phyloP scores from a whole-genome alignment of 208 protist species.

The Acanthamoeba rhysodes region DNA sequence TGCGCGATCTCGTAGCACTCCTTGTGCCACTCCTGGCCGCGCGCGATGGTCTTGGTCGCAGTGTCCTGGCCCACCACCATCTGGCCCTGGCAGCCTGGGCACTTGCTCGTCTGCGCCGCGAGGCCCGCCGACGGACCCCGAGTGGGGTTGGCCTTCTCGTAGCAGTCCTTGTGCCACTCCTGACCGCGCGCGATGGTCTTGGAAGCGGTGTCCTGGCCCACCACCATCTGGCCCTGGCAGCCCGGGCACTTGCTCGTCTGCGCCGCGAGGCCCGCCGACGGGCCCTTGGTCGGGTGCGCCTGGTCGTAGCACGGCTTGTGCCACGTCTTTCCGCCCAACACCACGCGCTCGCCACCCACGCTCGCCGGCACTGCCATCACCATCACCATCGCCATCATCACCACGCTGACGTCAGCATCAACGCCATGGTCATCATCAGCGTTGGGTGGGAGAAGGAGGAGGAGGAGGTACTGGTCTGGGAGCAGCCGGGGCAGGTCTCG shows the following conservation, averaged over 20 bases:
- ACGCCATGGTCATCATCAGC: neutral
- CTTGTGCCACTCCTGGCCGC: slow-evolving; percentile 57
- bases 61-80: slow-evolving; percentile 70
- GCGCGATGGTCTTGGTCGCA: slow-evolving; percentile 40
- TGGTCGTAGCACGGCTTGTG: slow-evolving; percentile 68
- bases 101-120: slow-evolving; percentile 27
- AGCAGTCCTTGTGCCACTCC: slow-evolving; percentile 73
- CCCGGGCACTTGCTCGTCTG: slow-evolving; percentile 65
- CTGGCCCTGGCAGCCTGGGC: slow-evolving; percentile 34
- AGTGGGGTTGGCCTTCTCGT: slow-evolving; percentile 14
- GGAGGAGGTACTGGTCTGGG: slow-evolving; percentile 11
- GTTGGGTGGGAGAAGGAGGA: neutral
- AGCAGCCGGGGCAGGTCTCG: slow-evolving; percentile 52
- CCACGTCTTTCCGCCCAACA: slow-evolving; percentile 35
- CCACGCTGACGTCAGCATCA: neutral
- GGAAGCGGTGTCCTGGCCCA: slow-evolving; percentile 25
- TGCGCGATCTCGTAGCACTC: slow-evolving; percentile 48
- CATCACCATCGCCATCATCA: neutral
- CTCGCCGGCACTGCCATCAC: neutral
- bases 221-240: slow-evolving; percentile 42
- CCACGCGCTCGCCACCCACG: neutral
- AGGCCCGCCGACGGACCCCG: slow-evolving; percentile 36
- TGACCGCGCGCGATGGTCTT: slow-evolving; percentile 58
- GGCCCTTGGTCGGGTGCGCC: slow-evolving; percentile 34
- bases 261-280: neutral